Evolutionary conservation across 2,329 filamentous ascomycete genomes (phyloP), one percentile per base, ranked within the genome.

Genomic region (Xylaria sp.): DNA sequence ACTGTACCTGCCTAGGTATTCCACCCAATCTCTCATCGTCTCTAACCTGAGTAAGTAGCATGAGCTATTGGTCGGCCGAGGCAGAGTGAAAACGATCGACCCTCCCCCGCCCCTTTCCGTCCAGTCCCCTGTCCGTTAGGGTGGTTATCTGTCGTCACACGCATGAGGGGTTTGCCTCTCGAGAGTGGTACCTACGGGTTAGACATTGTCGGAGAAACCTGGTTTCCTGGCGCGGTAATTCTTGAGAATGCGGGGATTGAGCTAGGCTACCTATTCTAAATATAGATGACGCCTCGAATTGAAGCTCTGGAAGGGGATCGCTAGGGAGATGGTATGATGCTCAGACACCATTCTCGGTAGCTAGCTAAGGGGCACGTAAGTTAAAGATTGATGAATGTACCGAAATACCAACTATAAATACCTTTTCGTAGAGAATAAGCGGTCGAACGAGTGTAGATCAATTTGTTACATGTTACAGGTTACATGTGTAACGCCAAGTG

Each of bases 31-130:
- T 42, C 39, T 4, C 39, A 42, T 14, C 39, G 39, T 17, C 9
- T 11, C 39, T 5, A 42, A 4, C 11, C 11, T 17, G 39, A 42
- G 39, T 14, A 42, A 42, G 39, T 42, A 4, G 4, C 39, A 14
- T 14, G 39, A 42, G 39, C 39, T 17, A 42, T 42, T 17, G 39
- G 14, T 11, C 45, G 65, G 54, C 65, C 65, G 65, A 68, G 65
- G 61, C 48, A 65, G 30, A 21, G 42, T 32, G 50, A 55, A 65
- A 36, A 36, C 34, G 21, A 51, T 27, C 50, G 21, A 9, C 21
- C 34, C 54, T 34, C 32, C 45, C 19, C 57, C n/a, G n/a, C n/a
- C 47, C 47, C n/a, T 24, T 30, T 21, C 34, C 6, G 34, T 7
- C 34, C 6, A 8, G 34, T 7, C 21, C 60, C 61, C 39, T 42